Evolutionary conservation across 192 early-diverging fungal species (phyloP).

Genomic region (Podila verticillata): DNA sequence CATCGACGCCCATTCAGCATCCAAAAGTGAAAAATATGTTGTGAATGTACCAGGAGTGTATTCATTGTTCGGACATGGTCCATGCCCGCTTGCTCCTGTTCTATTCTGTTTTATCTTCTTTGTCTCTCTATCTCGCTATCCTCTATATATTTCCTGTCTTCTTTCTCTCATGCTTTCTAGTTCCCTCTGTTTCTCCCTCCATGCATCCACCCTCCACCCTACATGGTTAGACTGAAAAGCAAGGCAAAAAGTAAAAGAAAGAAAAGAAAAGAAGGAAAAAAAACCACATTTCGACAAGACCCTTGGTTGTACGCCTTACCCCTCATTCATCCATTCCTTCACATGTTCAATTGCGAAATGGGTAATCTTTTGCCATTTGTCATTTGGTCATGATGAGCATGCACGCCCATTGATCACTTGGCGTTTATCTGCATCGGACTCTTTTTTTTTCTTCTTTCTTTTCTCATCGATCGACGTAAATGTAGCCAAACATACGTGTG

Average conservation of each 20-base stretch:
- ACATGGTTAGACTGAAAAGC: neutral
- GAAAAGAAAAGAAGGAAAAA: neutral
- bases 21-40: neutral
- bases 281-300: conserved; percentile 1
- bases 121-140: neutral
- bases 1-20: neutral
- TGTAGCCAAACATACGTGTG: too few species aligned
- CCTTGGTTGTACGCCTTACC: too few species aligned
- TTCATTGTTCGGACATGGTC: conserved; percentile 1
- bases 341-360: neutral
- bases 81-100: neutral
- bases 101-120: neutral
- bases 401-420: too few species aligned
- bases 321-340: neutral
- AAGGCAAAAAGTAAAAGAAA: neutral
- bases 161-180: neutral
- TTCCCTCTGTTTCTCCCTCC: too few species aligned
- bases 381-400: too few species aligned
- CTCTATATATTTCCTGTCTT: neutral
- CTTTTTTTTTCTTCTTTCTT: too few species aligned
- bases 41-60: too few species aligned
- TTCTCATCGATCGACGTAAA: too few species aligned
- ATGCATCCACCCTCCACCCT: too few species aligned
- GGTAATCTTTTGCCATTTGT: neutral
- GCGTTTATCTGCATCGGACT: too few species aligned